These are phyloP conservation scores for Coemansia reversa DNA, from an alignment of 192 early-diverging fungal genomes.

Conservation along the genomic window DNA sequence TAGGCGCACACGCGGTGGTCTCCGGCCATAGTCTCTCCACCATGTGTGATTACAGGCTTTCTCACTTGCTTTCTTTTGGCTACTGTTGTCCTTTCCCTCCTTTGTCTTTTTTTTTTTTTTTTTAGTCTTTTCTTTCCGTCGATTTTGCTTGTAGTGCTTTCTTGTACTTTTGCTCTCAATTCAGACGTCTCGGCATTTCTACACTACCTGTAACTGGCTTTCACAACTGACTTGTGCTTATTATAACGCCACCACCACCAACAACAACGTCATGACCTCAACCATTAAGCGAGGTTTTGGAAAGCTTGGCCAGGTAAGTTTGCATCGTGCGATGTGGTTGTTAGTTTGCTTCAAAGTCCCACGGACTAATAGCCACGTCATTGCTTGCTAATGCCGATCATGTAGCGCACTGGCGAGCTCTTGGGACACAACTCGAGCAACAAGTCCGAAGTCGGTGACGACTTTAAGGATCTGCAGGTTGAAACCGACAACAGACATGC, in stretches of 20 bases:
- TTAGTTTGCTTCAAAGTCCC: background rate
- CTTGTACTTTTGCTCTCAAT: slow-evolving; percentile 5
- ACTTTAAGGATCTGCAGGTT: slow-evolving; percentile 75
- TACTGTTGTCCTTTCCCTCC: slow-evolving; percentile 19
- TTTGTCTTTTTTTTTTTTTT: slow-evolving; percentile 7
- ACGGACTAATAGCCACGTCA: background rate
- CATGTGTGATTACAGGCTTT: background rate
- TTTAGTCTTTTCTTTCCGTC: slow-evolving; percentile 1
- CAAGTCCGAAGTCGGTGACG: slow-evolving; percentile 73
- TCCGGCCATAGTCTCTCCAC: background rate
- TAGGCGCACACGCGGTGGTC: background rate
- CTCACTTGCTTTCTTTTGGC: slow-evolving; percentile 7
- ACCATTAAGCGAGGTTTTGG: slow-evolving; percentile 60
- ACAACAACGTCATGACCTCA: slow-evolving; percentile 9
- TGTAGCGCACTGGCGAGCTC: slow-evolving; percentile 72
- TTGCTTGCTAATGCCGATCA: background rate
- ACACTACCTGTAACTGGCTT: background rate
- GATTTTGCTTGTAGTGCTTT: slow-evolving; percentile 5
- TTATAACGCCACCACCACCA: background rate
- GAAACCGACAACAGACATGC: slow-evolving; percentile 68
- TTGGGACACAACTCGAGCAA: slow-evolving; percentile 61
- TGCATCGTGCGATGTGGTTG: background rate
- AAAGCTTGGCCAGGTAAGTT: slow-evolving; percentile 65
- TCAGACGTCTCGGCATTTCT: background rate
- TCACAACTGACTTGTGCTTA: background rate